Conservation (phyloP, 495 filamentous ascomycete genomes). For the Hypoxylon subgilvum region DNA sequence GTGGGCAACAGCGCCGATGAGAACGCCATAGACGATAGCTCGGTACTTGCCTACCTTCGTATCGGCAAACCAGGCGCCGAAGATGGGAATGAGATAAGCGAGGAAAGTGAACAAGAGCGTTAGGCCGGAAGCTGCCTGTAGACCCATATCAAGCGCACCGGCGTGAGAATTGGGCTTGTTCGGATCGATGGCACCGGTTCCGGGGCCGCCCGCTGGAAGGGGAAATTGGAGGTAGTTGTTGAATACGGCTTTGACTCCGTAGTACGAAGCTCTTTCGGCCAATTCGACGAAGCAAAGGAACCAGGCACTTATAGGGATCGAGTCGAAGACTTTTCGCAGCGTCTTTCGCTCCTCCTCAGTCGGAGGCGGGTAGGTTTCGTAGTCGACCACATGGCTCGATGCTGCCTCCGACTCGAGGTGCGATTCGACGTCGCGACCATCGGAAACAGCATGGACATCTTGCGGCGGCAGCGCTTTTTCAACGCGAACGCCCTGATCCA, state of each 20-base stretch:
- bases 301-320: conserved; percentile 49
- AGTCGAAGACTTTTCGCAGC: conserved; percentile 56
- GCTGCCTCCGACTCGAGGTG: conserved; percentile 12
- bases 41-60: conserved; percentile 58
- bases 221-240: conserved; percentile 60
- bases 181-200: conserved; percentile 51
- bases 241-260: conserved; percentile 54
- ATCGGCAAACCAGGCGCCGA: conserved; percentile 59
- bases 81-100: conserved; percentile 59
- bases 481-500: not conserved
- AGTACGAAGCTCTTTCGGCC: conserved; percentile 59
- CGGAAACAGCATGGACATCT: not conserved
- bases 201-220: conserved; percentile 57
- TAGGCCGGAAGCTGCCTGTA: conserved; percentile 59
- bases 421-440: conserved; percentile 1
- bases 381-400: conserved; percentile 10
- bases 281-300: conserved; percentile 57
- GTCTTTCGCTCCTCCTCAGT: conserved; percentile 56
- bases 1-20: conserved; percentile 61
- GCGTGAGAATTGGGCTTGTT: conserved; percentile 40
- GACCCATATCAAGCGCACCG: conserved; percentile 47
- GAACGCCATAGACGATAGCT: conserved; percentile 59
- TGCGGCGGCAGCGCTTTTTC: not conserved
- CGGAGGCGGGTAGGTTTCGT: conserved; percentile 40
- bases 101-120: conserved; percentile 59